phyloP scores from a whole-genome alignment of 345 rosid genomes.

The Crucihimalaya himalaica region DNA sequence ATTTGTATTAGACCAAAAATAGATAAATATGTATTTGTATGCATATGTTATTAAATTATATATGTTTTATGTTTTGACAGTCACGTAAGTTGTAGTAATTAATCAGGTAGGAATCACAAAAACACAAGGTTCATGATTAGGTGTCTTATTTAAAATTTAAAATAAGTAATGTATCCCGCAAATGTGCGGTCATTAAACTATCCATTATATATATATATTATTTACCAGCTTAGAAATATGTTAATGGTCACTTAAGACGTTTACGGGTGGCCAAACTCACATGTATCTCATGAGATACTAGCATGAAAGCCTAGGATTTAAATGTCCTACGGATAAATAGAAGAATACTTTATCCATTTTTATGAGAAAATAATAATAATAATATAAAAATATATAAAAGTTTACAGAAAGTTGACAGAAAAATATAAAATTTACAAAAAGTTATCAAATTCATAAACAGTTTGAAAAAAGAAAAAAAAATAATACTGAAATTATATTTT shows the following conservation, averaged over 20 bases:
- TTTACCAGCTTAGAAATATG: not conserved
- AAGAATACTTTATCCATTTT: too few relatives aligned
- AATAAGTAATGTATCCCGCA: not conserved
- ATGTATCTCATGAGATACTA: not conserved
- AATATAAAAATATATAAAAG: too few relatives aligned
- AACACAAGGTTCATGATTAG: not conserved
- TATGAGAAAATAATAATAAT: too few relatives aligned
- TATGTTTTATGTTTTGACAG: not conserved
- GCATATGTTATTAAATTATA: not conserved
- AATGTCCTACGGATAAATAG: too few relatives aligned
- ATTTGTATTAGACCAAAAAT: not conserved
- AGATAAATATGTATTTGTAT: constrained; percentile 8
- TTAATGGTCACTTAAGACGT: too few relatives aligned
- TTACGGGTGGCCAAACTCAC: not conserved
- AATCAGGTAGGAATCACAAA: not conserved
- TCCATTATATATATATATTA: too few relatives aligned
- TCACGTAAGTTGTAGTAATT: not conserved
- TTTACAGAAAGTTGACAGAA: too few relatives aligned
- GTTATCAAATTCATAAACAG: too few relatives aligned
- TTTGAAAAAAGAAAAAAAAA: too few relatives aligned
- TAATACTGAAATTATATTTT: too few relatives aligned
- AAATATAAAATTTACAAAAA: too few relatives aligned
- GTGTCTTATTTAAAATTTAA: not conserved
- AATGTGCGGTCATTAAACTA: not conserved
- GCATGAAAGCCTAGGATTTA: too few relatives aligned